Evolutionary conservation across 768 basidiomycete species (phyloP).

Genomic region (Kondoa malvinella): DNA sequence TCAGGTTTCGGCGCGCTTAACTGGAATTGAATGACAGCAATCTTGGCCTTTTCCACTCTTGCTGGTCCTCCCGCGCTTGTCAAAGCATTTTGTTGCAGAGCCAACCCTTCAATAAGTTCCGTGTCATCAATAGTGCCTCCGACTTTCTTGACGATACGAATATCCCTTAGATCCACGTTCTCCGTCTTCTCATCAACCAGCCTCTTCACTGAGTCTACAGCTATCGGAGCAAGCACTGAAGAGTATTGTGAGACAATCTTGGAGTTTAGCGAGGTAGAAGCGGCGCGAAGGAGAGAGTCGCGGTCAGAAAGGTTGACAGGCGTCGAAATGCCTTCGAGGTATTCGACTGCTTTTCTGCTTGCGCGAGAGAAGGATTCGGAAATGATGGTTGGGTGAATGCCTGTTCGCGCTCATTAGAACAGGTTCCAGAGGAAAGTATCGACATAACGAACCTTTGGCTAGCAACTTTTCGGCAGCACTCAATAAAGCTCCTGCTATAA

Average conservation of each 20-base stretch:
- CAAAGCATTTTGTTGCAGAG: constrained; percentile 91
- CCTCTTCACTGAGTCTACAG: constrained; percentile 86
- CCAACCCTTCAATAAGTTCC: constrained; percentile 65
- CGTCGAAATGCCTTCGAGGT: constrained; percentile 74
- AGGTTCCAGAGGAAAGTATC: neutral
- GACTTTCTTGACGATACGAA: constrained; percentile 92
- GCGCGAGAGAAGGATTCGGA: constrained; percentile 90
- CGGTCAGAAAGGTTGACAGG: constrained; percentile 82
- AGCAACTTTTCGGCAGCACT: constrained; percentile 94
- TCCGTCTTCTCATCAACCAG: constrained; percentile 45
- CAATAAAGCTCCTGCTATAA: constrained; percentile 79
- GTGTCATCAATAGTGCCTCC: constrained; percentile 99
- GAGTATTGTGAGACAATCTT: constrained; percentile 99
- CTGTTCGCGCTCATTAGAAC: constrained; percentile 24
- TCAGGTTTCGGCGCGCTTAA: constrained; percentile 94
- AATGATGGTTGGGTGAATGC: constrained; percentile 88
- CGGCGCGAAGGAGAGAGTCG: constrained; percentile 68
- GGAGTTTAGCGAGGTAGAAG: constrained; percentile 87
- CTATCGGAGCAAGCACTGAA: constrained; percentile 91
- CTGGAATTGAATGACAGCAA: constrained; percentile 95
- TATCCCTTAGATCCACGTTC: constrained; percentile 89
- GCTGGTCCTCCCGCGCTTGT: constrained; percentile 79
- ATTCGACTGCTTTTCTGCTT: constrained; percentile 81
- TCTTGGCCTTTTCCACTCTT: constrained; percentile 94
- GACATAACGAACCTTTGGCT: constrained; percentile 46